Conservation (phyloP, 1,284 basidiomycete species). For the Taiwanofungus camphoratus region DNA sequence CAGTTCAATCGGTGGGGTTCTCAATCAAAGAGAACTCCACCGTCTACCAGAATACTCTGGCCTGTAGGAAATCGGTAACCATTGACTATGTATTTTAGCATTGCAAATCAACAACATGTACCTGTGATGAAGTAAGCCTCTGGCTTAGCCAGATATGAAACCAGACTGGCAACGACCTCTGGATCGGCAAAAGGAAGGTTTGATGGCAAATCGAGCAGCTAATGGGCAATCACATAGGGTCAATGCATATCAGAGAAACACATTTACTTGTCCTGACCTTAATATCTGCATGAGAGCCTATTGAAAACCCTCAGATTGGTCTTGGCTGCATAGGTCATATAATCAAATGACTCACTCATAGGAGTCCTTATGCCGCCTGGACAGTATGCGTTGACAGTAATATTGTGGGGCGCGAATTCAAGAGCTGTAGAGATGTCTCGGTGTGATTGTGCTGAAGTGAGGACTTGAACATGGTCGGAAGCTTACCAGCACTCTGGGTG, state of each 20-base stretch:
- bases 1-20: too few species aligned
- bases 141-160: conserved; percentile 12
- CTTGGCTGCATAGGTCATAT: too few species aligned
- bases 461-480: background rate
- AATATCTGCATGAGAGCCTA: too few species aligned
- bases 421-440: conserved; percentile 1
- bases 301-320: too few species aligned
- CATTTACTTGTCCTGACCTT: too few species aligned
- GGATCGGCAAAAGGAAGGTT: background rate
- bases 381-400: conserved; percentile 13
- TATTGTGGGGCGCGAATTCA: conserved; percentile 5
- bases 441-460: background rate
- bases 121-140: conserved; percentile 14
- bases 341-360: conserved; percentile 3
- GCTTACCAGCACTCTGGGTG: conserved; percentile 22
- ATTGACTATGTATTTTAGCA: background rate
- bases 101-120: background rate
- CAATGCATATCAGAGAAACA: too few species aligned
- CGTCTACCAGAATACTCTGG: conserved; percentile 3
- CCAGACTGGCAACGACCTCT: conserved; percentile 4
- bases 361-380: conserved; percentile 11
- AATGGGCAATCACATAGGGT: too few species aligned
- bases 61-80: background rate
- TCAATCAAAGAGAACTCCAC: background rate
- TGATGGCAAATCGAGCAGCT: background rate